These are phyloP conservation scores for Cyclanthera cordifolia DNA, from an alignment of 306 rosid species.

Conservation along the genomic window DNA sequence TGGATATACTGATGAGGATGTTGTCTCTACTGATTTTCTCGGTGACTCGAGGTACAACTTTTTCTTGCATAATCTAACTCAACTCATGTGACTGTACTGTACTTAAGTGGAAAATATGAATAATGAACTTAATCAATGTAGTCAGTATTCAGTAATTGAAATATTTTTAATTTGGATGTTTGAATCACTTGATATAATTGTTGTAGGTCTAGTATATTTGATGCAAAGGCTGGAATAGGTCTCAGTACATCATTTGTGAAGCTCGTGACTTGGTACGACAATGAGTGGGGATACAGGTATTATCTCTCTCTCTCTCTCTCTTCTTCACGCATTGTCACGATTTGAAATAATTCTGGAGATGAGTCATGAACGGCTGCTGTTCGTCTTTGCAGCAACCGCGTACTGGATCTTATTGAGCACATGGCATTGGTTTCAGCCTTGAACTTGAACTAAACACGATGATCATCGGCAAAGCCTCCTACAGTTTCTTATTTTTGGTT, in stretches of 20 bases:
- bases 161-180: not conserved
- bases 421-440: slow-evolving; percentile 75
- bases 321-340: not conserved
- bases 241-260: slow-evolving; percentile 64
- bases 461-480: not conserved
- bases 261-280: slow-evolving; percentile 93
- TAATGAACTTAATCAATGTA: not conserved
- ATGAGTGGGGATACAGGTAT: slow-evolving; percentile 99
- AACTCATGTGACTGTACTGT: too few relatives aligned
- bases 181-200: not conserved
- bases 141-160: not conserved
- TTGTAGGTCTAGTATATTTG: slow-evolving; percentile 81
- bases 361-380: not conserved
- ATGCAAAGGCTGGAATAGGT: slow-evolving; percentile 92
- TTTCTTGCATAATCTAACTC: not conserved
- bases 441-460: slow-evolving; percentile 14
- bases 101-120: not conserved
- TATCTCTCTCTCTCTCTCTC: slow-evolving; percentile 13
- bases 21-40: slow-evolving; percentile 85
- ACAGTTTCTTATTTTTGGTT: too few relatives aligned
- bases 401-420: slow-evolving; percentile 91
- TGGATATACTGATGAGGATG: slow-evolving; percentile 95
- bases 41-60: slow-evolving; percentile 69
- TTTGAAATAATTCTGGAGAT: not conserved
- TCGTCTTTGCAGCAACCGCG: slow-evolving; percentile 73